Base-by-base conservation (phyloP, 2,329 filamentous ascomycete genomes). In the Talaromyces atroroseus region DNA sequence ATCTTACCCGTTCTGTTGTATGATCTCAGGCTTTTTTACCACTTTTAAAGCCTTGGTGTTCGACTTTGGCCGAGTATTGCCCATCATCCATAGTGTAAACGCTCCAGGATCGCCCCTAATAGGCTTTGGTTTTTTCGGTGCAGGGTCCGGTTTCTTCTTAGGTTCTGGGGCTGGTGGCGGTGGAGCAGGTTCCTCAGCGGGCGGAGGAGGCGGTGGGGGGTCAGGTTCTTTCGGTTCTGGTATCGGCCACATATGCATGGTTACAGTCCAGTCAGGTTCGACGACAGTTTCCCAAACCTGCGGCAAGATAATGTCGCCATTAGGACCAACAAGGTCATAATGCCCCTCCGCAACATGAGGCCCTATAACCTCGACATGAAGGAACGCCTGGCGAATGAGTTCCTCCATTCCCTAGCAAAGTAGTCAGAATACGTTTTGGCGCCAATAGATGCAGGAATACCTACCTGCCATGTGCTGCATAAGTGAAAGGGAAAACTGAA, bases 401-500 rank as follows among this genome's bases (percentile, higher is more conserved):
- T 90, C 86, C 70, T 92, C 88, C 88, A 94, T 92, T 18, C 88
- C 88, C 87, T 92, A 63, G 18, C 60, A 59, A 62, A 73, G 63
- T 34, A 61, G 53, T 52, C 26, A 61, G 58, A 58, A 54, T 57
- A 21, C 21, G 26, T 49, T 7, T 42, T 16, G 18, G 44, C 14
- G 45, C 45, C 40, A 36, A 10, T 48, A 26, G 16, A 24, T 45
- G 24, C n/a, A 11, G 21, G 36, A 36, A 40, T 48, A 45, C 83
- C 69, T 83, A 92, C 89, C 76, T 80, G 77, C 90, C 90, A 95
- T 2, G 86, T 94, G 66, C 85, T 84, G 72, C 91, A 96, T 29
- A 95, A 72, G 61, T 92, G 84, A 74, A 87, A 96, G 1, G 92
- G 92, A 67, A 96, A 96, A 73, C 85, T 94, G 71, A 95, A 96